A percentile compares a stretch with the other conserved stretches of the same genome.
Conservation (phyloP, 441 rosid species). For the Mallotus japonicus region DNA sequence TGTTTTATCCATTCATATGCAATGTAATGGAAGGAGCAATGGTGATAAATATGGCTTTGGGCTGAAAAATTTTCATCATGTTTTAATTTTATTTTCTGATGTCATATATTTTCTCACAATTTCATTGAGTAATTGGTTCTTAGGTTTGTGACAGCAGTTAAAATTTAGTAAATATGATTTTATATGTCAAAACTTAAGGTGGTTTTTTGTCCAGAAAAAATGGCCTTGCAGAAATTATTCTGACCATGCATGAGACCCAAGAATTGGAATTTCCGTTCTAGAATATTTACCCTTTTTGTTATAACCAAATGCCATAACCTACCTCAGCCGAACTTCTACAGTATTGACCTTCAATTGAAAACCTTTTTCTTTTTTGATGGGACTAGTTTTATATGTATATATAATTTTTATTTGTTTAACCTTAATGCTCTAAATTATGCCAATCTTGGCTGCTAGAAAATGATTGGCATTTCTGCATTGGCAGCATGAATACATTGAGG, state of each 20-base stretch:
- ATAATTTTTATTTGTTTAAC: no score
- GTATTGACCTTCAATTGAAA: neutral
- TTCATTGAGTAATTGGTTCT: neutral
- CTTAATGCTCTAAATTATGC: no score
- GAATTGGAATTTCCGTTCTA: neutral
- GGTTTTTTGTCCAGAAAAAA: neutral
- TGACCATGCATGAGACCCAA: neutral
- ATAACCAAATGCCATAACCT: neutral
- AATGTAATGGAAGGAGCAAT: neutral
- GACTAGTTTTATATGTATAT: no score
- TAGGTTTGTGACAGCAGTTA: neutral
- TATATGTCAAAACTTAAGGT: neutral
- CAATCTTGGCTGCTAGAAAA: neutral
- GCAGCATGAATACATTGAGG: neutral
- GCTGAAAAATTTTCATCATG: neutral
- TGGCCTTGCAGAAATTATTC: neutral
- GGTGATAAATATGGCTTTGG: neutral
- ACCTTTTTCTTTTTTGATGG: neutral
- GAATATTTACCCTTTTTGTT: neutral
- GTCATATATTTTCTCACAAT: neutral
- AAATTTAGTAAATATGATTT: neutral
- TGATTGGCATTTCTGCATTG: neutral
- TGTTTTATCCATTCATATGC: neutral
- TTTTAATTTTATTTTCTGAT: neutral
- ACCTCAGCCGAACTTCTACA: neutral